phyloP scores from a whole-genome alignment of 805 yeast species.

The Ogataea pilisensis region DNA sequence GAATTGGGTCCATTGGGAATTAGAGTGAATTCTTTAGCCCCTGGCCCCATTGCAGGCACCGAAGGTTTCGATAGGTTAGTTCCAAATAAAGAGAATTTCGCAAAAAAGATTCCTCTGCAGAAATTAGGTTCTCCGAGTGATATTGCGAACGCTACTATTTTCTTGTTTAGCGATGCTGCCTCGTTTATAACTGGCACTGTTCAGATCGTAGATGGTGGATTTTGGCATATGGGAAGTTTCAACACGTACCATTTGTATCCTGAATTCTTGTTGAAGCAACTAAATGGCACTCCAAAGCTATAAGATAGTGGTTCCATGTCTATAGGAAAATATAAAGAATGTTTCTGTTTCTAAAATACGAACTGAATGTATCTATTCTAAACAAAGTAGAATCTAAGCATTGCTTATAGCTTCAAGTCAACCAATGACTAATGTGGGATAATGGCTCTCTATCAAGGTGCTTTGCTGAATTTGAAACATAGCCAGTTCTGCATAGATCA shows the following conservation, averaged over 20 bases:
- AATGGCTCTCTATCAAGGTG: no score
- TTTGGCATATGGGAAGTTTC: slow-evolving; percentile 72
- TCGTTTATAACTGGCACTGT: slow-evolving; percentile 71
- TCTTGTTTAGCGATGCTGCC: slow-evolving; percentile 79
- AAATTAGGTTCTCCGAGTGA: slow-evolving; percentile 69
- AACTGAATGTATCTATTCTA: no score
- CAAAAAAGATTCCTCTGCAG: slow-evolving; percentile 56
- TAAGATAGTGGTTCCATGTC: no score
- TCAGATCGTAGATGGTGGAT: slow-evolving; percentile 84
- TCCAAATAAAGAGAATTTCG: slow-evolving; percentile 37
- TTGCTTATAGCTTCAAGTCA: no score
- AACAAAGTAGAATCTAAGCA: no score
- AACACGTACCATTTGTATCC: slow-evolving; percentile 38
- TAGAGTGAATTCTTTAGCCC: slow-evolving; percentile 81
- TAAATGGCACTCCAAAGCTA: slow-evolving; percentile 23
- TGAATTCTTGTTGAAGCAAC: slow-evolving; percentile 30
- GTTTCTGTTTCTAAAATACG: no score
- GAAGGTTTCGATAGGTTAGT: slow-evolving; percentile 76
- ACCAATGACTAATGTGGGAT: no score
- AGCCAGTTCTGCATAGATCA: no score
- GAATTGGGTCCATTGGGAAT: slow-evolving; percentile 90
- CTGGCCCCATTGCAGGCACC: slow-evolving; percentile 84
- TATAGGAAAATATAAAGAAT: no score
- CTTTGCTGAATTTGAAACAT: no score
- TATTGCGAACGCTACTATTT: slow-evolving; percentile 85